Evolutionary conservation across 208 protist species (phyloP).

Genomic region (Acanthamoeba castellanii): DNA sequence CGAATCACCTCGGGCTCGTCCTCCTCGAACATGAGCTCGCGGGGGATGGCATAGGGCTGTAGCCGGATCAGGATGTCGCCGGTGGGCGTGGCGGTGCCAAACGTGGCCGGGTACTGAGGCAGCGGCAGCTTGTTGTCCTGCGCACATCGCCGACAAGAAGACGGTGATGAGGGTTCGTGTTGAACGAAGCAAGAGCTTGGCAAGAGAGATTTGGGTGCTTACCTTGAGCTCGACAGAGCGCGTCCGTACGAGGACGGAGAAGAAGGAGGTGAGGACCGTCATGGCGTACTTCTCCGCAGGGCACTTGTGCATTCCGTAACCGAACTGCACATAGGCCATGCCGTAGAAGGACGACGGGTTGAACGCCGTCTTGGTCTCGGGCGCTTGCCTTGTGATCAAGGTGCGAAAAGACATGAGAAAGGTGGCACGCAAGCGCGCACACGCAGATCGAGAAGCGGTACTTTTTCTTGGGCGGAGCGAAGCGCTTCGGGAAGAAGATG

Average conservation of each 20-base stretch:
- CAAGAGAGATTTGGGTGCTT: neutral
- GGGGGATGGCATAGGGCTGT: neutral
- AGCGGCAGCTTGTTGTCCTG: slow-evolving; percentile 42
- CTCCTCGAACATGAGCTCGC: slow-evolving; percentile 18
- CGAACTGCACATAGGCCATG: slow-evolving; percentile 59
- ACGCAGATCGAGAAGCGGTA: neutral
- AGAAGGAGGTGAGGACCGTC: slow-evolving; percentile 1
- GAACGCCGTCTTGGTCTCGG: slow-evolving; percentile 29
- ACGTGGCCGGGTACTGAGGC: neutral
- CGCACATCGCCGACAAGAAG: neutral
- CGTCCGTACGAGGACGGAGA: slow-evolving; percentile 10
- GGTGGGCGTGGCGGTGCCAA: neutral
- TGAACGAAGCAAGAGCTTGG: neutral
- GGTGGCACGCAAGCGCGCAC: neutral
- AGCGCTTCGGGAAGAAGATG: slow-evolving; percentile 62
- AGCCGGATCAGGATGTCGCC: neutral
- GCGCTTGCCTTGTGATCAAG: neutral
- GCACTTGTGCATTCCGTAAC: slow-evolving; percentile 20
- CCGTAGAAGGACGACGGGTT: slow-evolving; percentile 29
- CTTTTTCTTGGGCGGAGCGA: slow-evolving; percentile 50
- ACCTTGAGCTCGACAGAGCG: slow-evolving; percentile 36
- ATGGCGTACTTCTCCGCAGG: slow-evolving; percentile 50
- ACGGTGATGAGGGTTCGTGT: neutral
- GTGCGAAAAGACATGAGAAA: neutral
- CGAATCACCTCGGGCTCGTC: slow-evolving; percentile 14